phyloP scores from a whole-genome alignment of 257 asterid species.

The Oldenlandia corymbosa region DNA sequence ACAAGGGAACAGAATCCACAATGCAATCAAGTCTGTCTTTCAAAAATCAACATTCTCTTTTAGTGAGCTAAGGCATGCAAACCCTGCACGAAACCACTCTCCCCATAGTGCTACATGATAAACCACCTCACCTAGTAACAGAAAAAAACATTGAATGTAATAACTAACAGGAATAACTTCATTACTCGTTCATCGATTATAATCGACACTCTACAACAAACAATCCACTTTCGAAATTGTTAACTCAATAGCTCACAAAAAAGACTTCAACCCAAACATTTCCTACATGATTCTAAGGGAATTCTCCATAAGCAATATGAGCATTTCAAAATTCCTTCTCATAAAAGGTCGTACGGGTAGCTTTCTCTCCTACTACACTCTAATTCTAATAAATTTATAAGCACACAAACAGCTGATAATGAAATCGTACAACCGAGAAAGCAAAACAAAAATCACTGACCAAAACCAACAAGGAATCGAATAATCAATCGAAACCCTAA shows the following conservation, averaged over 20 bases:
- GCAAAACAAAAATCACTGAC: not conserved
- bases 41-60: not conserved
- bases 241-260: not conserved
- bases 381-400: too few relatives aligned
- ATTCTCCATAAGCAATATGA: too few relatives aligned
- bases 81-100: not conserved
- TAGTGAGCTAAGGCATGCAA: not conserved
- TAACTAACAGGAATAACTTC: too few relatives aligned
- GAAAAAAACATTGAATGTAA: too few relatives aligned
- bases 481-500: conserved; percentile 17
- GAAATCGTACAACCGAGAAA: not conserved
- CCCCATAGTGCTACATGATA: not conserved
- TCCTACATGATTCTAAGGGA: not conserved
- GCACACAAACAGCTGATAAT: not conserved
- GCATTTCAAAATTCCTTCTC: too few relatives aligned
- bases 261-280: not conserved
- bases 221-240: not conserved
- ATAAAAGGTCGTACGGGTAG: not conserved
- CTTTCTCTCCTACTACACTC: too few relatives aligned
- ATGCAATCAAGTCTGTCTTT: not conserved
- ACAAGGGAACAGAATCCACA: not conserved
- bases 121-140: not conserved
- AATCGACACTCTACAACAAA: not conserved
- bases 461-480: not conserved
- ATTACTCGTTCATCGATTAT: not conserved